A percentile compares a stretch with the other conserved stretches of the same genome.
These are phyloP conservation scores for Coemansia sp. DNA, from an alignment of 192 early-diverging fungal genomes.

Conservation along the genomic window DNA sequence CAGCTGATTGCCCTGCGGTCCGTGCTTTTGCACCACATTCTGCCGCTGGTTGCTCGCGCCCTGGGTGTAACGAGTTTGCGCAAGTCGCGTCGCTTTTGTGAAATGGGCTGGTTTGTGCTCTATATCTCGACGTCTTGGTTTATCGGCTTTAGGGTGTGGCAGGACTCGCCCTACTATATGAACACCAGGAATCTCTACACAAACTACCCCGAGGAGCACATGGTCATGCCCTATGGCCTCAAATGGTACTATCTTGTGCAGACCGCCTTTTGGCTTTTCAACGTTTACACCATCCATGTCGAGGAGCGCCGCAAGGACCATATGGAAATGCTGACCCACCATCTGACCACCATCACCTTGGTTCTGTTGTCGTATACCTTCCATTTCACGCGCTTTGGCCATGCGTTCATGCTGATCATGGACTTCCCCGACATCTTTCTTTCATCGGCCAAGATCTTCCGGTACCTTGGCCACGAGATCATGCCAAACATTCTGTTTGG, in stretches of 20 bases:
- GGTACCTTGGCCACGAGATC: conserved; percentile 60
- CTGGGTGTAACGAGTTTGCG: conserved; percentile 18
- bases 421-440: conserved; percentile 58
- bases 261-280: conserved; percentile 49
- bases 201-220: conserved; percentile 51
- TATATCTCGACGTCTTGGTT: conserved; percentile 41
- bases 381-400: conserved; percentile 55
- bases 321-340: conserved; percentile 51
- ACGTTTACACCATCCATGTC: conserved; percentile 48
- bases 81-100: conserved; percentile 49
- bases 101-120: conserved; percentile 50
- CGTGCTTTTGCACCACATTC: conserved; percentile 47
- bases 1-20: conserved; percentile 62
- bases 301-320: conserved; percentile 55
- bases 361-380: conserved; percentile 47
- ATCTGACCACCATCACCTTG: conserved; percentile 51
- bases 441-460: conserved; percentile 69
- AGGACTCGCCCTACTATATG: conserved; percentile 45
- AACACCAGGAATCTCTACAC: conserved; percentile 43
- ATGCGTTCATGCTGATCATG: conserved; percentile 52
- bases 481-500: conserved; percentile 71
- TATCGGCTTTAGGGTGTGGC: conserved; percentile 33
- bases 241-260: conserved; percentile 53
- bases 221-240: conserved; percentile 37
- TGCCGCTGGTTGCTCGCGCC: conserved; percentile 19